Evolutionary conservation across 345 rosid genomes (phyloP), one percentile per base, ranked within the genome.

Genomic region (Aquilaria malaccensis): DNA sequence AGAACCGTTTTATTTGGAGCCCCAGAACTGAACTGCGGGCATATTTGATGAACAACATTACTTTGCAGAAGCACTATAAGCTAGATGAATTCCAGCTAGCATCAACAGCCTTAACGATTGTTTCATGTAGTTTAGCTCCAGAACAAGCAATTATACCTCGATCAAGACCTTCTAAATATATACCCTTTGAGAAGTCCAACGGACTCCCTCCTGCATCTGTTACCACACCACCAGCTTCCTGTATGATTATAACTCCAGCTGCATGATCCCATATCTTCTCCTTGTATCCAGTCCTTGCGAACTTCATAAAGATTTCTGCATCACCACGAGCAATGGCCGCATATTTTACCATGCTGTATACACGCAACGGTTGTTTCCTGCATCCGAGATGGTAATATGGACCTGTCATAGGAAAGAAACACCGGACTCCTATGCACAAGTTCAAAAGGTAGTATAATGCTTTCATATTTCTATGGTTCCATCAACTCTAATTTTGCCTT

Each of bases 221-320:
- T 49, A 81, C 83, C 55, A 81, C 83, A 13, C 86, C 83, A 0
- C 86, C 83, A 0, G 86, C 86, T 59, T 79, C 83, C 66, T 79
- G 63, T 63, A 79, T 61, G 56, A 81, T 81, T 9, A 81, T 57
- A 37, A 64, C 72, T 13, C 86, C 83, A 2, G 86, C 83, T 1
- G 81, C 86, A 61, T 81, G 86, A 66, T 81, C 86, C 86, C 86
- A 79, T 55, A 81, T 79, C 80, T 76, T 81, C 71, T 81, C 86
- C 78, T 76, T 81, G 80, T 79, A 79, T 30, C 81, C 86, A 22
- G 78, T 61, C 63, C 76, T 67, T 0, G 86, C 86, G 33, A 81
- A 81, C 72, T 81, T 81, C 86, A 79, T 76, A 13, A 79, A 76
- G 33, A 81, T 50, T 71, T 81, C 86, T 0, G 83, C 86, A 64